phyloP scores from a whole-genome alignment of 2,329 filamentous ascomycete genomes.

The Ascosphaera apis region DNA sequence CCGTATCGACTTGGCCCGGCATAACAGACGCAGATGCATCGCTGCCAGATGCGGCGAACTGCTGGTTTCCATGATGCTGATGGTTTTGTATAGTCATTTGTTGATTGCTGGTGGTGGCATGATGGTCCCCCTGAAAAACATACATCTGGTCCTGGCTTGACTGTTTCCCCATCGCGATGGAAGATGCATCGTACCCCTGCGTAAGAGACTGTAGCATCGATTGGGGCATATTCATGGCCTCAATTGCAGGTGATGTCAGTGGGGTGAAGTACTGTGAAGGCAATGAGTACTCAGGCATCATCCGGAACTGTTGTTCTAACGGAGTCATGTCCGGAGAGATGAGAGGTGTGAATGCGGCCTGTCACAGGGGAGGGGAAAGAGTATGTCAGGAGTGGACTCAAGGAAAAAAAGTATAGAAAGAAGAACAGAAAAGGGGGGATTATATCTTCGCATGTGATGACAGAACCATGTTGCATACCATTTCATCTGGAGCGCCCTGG shows the following conservation, averaged over 20 bases:
- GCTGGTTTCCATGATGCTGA: no score
- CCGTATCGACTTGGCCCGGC: no score
- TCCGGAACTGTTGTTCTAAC: constrained; percentile 22
- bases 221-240: constrained; percentile 11
- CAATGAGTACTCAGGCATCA: constrained; percentile 23
- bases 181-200: background rate
- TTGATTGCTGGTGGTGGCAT: no score
- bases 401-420: background rate
- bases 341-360: constrained; percentile 27
- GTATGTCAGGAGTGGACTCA: background rate
- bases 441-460: constrained; percentile 19
- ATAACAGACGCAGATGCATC: no score
- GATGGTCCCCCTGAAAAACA: no score
- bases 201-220: background rate
- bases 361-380: constrained; percentile 2
- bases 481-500: background rate
- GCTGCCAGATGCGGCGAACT: no score
- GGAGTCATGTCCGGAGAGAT: constrained; percentile 28
- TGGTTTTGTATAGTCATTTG: no score
- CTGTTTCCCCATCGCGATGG: background rate
- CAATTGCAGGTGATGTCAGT: constrained; percentile 26
- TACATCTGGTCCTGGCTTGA: background rate
- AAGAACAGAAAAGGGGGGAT: constrained; percentile 19
- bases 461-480: background rate
- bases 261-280: constrained; percentile 27